A percentile compares a stretch with the other conserved stretches of the same genome.
Conservation (phyloP, 345 rosid genomes). For the Theobroma cacao region DNA sequence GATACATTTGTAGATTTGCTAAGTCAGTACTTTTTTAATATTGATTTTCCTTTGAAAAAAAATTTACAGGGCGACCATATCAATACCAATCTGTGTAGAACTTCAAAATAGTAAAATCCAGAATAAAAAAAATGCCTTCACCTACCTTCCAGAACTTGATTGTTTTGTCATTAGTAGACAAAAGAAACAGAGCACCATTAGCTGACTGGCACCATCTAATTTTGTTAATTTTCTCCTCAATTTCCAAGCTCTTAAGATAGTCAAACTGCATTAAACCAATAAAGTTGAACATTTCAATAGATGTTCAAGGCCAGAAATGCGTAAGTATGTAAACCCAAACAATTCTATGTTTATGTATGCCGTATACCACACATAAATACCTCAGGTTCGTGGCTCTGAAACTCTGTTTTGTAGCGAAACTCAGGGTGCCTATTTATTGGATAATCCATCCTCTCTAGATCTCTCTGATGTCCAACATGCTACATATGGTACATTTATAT, state of each 20-base stretch:
- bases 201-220: constrained; percentile 98
- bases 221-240: constrained; percentile 99
- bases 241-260: constrained; percentile 99
- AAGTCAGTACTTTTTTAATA: background rate
- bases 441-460: constrained; percentile 71
- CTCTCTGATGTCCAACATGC: constrained; percentile 78
- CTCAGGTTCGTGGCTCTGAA: constrained; percentile 99
- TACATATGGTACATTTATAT: constrained; percentile 29
- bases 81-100: background rate
- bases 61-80: background rate
- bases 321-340: background rate
- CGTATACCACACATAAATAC: constrained; percentile 32
- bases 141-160: constrained; percentile 99
- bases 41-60: background rate
- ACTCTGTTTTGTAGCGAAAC: constrained; percentile 97
- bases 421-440: constrained; percentile 82
- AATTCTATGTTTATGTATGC: background rate
- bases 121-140: background rate
- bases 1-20: background rate
- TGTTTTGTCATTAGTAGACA: constrained; percentile 97
- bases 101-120: background rate
- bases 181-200: constrained; percentile 85
- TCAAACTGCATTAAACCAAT: constrained; percentile 62
- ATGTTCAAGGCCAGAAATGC: background rate
- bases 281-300: background rate